These are phyloP conservation scores for Nakazawaea ambrosiae DNA, from an alignment of 805 yeast species.

Conservation along the genomic window DNA sequence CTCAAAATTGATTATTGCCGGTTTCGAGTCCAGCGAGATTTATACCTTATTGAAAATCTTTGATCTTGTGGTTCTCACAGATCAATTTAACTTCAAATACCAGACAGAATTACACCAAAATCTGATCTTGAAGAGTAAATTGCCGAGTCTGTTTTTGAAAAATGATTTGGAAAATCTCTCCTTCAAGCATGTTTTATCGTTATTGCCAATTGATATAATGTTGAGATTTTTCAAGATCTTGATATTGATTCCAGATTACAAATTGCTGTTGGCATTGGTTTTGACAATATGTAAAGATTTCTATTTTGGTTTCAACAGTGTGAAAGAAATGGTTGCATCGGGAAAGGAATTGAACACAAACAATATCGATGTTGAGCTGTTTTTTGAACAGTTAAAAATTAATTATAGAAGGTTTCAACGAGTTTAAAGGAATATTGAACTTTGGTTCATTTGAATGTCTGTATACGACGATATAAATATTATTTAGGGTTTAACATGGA, in stretches of 20 bases:
- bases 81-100: not conserved
- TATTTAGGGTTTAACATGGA: too few species aligned
- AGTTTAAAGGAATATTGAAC: too few species aligned
- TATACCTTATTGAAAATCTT: slow-evolving; percentile 6
- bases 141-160: not conserved
- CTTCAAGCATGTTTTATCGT: not conserved
- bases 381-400: slow-evolving; percentile 21
- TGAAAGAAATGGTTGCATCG: slow-evolving; percentile 15
- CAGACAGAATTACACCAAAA: not conserved
- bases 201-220: slow-evolving; percentile 9
- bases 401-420: slow-evolving; percentile 20
- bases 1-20: slow-evolving; percentile 1
- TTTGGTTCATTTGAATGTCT: too few species aligned
- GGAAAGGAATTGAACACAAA: slow-evolving; percentile 16
- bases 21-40: not conserved
- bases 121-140: slow-evolving; percentile 4
- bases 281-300: slow-evolving; percentile 37
- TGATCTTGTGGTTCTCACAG: not conserved
- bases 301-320: slow-evolving; percentile 41
- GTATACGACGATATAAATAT: too few species aligned
- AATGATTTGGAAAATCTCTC: slow-evolving; percentile 5
- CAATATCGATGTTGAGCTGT: slow-evolving; percentile 19
- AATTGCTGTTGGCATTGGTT: slow-evolving; percentile 30
- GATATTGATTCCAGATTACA: slow-evolving; percentile 26
- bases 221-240: slow-evolving; percentile 19